Conservation (phyloP, 805 yeast species). For the Saturnispora dispora region DNA sequence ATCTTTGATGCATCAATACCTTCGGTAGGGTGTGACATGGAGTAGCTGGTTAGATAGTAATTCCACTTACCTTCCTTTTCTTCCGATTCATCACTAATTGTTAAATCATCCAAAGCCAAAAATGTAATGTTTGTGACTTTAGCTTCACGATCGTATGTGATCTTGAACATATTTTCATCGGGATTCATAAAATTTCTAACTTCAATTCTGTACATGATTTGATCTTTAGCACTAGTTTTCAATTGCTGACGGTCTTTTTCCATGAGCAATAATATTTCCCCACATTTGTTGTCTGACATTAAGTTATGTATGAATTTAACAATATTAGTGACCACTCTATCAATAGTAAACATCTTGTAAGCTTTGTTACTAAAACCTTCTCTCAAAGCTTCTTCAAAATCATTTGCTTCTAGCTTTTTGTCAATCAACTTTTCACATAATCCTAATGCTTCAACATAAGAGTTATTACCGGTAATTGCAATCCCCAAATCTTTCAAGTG, state of each 20-base stretch:
- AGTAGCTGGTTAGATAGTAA: slow-evolving; percentile 85
- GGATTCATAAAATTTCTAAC: slow-evolving; percentile 68
- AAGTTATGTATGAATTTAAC: slow-evolving; percentile 83
- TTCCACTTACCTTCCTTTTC: slow-evolving; percentile 80
- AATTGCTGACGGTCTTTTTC: slow-evolving; percentile 66
- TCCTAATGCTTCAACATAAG: slow-evolving; percentile 69
- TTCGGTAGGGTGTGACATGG: slow-evolving; percentile 95
- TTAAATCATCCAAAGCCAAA: slow-evolving; percentile 80
- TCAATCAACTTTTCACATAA: slow-evolving; percentile 72
- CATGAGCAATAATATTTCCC: slow-evolving; percentile 72
- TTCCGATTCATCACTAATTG: slow-evolving; percentile 51
- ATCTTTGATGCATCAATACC: slow-evolving; percentile 77
- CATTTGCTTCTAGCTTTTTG: slow-evolving; percentile 85
- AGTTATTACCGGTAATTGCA: slow-evolving; percentile 55
- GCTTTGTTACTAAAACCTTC: slow-evolving; percentile 94
- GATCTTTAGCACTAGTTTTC: slow-evolving; percentile 70
- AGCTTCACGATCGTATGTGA: slow-evolving; percentile 51
- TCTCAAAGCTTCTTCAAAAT: slow-evolving; percentile 91
- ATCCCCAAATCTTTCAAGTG: slow-evolving; percentile 78
- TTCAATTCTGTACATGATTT: slow-evolving; percentile 82
- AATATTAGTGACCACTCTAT: slow-evolving; percentile 77
- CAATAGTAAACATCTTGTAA: slow-evolving; percentile 84
- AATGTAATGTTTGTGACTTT: slow-evolving; percentile 62
- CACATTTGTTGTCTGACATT: slow-evolving; percentile 67
- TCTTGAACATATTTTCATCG: slow-evolving; percentile 90